Conservation (phyloP, 768 basidiomycete genomes). For the Strobilomyces dryophilus region DNA sequence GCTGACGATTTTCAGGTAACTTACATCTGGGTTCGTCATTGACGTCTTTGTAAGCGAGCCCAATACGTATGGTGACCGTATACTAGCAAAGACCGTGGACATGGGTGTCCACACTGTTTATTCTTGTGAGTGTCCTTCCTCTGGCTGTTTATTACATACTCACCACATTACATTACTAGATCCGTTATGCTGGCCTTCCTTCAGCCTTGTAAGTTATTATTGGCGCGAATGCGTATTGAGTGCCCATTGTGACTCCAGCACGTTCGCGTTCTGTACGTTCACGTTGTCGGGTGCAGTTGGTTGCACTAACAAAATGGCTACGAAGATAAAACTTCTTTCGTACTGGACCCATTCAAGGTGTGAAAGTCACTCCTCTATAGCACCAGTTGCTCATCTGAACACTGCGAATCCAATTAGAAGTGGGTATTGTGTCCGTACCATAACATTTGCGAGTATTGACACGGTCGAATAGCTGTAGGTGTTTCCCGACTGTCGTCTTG, state of each 20-base stretch:
- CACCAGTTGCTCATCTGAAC: not conserved
- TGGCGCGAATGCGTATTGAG: not conserved
- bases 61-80: not conserved
- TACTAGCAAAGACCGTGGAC: not conserved
- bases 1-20: not conserved
- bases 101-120: conserved; percentile 1
- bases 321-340: not conserved
- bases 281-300: not conserved
- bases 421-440: not conserved
- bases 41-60: not conserved
- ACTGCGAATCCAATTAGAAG: not conserved
- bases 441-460: not conserved
- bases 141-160: not conserved
- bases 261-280: not conserved
- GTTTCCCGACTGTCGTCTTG: too few relatives aligned
- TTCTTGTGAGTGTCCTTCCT: not conserved
- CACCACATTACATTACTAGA: not conserved
- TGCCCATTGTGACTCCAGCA: not conserved
- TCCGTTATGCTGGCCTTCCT: not conserved
- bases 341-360: not conserved
- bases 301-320: not conserved
- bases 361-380: not conserved
- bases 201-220: not conserved
- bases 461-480: not conserved
- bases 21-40: conserved; percentile 3